Evolutionary conservation across 768 basidiomycete species (phyloP), one percentile per base, ranked within the genome.

Genomic region (Suillus fuscotomentosus): DNA sequence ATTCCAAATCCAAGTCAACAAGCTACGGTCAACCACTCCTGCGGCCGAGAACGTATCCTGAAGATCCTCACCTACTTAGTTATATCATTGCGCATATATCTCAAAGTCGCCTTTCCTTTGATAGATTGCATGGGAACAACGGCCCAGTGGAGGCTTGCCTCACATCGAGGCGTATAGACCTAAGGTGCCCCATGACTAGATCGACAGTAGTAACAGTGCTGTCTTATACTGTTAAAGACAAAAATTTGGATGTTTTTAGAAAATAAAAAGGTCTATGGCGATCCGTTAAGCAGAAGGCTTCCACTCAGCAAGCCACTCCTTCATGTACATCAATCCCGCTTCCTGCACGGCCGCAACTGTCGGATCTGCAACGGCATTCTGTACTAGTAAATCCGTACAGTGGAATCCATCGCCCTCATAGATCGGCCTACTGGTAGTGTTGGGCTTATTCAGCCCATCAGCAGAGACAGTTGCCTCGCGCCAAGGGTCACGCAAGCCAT

Each of bases 401-500:
- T 91, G 90, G 81, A 88, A 91, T 0, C 87, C 90, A 66, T 88
- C 82, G 34, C 85, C 77, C 14, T 84, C 72, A 17, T 78, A 82
- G 61, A 91, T 86, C 0, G 87, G 86, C 68, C 88, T 88, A 1
- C 71, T 72, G 1, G 80, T 62, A 3, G 86, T 88, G 71, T 82
- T 88, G 24, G 71, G 47, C 60, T 83, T 77, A 63, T 73, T 65
- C 22, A 81, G 77, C 15, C 78, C 79, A 27, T 83, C 81, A 0
- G 89, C 84, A 4, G 89, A 90, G 6, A 90, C 79, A 0, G 89
- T 91, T 8, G 86, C 84, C 62, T 87, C 86, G 60, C 84, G 81
- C 89, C 89, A 91, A 20, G 90, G 89, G 68, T 91, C 89, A 90
- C 89, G 86, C 59, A 80, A 77, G 53, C 88, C 89, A 59, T 88